phyloP scores from a whole-genome alignment of 2,329 filamentous ascomycete genomes.

The Ampelomyces quisqualis region DNA sequence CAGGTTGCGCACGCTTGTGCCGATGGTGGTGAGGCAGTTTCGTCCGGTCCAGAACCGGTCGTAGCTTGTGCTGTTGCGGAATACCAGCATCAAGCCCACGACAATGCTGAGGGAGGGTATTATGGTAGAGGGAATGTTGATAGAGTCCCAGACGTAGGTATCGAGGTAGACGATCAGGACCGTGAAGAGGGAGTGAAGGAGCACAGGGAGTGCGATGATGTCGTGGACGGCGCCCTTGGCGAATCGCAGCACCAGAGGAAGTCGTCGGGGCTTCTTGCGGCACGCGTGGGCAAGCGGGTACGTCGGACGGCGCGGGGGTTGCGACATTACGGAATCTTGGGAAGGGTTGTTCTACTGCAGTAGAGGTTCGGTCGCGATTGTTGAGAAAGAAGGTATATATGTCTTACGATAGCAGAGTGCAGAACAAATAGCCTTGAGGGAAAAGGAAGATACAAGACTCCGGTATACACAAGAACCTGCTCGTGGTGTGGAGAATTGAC shows the following conservation, averaged over 20 bases:
- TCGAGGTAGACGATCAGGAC: constrained; percentile 61
- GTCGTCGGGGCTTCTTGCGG: constrained; percentile 54
- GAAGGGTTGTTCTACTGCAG: too few species aligned
- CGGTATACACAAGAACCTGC: too few species aligned
- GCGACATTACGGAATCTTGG: constrained; percentile 12
- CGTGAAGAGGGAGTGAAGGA: constrained; percentile 60
- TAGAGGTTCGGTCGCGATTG: neutral
- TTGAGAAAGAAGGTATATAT: too few species aligned
- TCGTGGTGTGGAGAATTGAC: too few species aligned
- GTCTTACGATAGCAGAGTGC: too few species aligned
- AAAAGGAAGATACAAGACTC: too few species aligned
- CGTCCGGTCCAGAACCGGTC: constrained; percentile 65
- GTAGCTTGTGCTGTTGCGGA: constrained; percentile 65
- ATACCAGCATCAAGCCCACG: constrained; percentile 67
- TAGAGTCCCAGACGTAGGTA: constrained; percentile 49
- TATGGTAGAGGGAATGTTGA: constrained; percentile 60
- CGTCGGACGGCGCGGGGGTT: constrained; percentile 38
- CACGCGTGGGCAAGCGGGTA: constrained; percentile 50
- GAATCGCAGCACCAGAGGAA: constrained; percentile 65
- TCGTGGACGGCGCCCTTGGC: constrained; percentile 64
- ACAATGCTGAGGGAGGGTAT: constrained; percentile 66
- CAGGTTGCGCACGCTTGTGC: constrained; percentile 61
- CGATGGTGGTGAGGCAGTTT: constrained; percentile 58
- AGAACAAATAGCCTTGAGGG: too few species aligned
- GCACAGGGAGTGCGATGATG: constrained; percentile 58